phyloP scores from a whole-genome alignment of 345 rosid species.

The Anastatica hierochuntica region DNA sequence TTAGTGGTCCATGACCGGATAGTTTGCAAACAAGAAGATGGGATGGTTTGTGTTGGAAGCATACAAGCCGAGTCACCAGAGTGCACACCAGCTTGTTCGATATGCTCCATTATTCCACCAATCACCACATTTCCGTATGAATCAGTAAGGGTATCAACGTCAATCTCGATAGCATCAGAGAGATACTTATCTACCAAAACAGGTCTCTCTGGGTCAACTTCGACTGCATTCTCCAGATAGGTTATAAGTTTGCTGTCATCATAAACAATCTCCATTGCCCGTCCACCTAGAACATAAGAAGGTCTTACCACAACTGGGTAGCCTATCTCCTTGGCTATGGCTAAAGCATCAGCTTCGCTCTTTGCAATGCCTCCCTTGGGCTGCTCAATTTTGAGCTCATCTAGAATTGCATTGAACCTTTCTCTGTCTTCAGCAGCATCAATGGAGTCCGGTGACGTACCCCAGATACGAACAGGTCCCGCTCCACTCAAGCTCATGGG shows the following conservation, averaged over 20 bases:
- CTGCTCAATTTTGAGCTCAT: conserved; percentile 75
- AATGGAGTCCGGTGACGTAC: conserved; percentile 91
- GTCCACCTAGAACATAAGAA: conserved; percentile 91
- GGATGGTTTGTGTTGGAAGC: conserved; percentile 74
- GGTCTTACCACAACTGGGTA: conserved; percentile 96
- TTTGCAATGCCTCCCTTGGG: conserved; percentile 98
- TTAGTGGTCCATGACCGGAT: conserved; percentile 73
- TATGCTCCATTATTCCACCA: conserved; percentile 98
- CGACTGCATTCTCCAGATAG: conserved; percentile 81
- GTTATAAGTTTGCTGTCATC: conserved; percentile 63
- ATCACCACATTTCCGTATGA: conserved; percentile 71
- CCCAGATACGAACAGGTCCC: conserved; percentile 81
- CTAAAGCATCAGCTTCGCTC: conserved; percentile 75
- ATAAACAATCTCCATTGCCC: conserved; percentile 94
- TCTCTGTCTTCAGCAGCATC: conserved; percentile 97
- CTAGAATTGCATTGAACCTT: conserved; percentile 75
- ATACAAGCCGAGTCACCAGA: conserved; percentile 98
- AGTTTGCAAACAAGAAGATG: conserved; percentile 61
- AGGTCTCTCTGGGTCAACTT: conserved; percentile 92
- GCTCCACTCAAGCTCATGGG: conserved; percentile 56
- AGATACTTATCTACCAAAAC: conserved; percentile 83
- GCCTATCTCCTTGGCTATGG: conserved; percentile 72
- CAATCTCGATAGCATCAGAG: conserved; percentile 86
- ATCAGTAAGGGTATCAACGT: conserved; percentile 84
- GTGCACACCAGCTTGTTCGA: conserved; percentile 97